phyloP scores from a whole-genome alignment of 2,329 filamentous ascomycete genomes.

The Ceratocystis colombiana region DNA sequence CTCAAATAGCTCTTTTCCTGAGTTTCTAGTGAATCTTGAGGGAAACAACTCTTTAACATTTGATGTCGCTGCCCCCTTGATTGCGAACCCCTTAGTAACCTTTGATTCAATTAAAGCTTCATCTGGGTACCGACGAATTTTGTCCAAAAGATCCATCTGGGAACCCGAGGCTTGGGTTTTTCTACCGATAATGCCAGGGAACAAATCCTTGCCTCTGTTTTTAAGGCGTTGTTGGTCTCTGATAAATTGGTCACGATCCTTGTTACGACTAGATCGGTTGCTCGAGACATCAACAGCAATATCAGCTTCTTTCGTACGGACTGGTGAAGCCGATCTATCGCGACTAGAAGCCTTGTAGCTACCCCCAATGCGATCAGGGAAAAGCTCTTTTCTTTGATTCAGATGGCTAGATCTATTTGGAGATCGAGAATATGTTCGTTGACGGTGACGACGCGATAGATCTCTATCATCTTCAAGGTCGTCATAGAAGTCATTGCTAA shows the following conservation, averaged over 20 bases:
- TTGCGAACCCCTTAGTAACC: slow-evolving; percentile 17
- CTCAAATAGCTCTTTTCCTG: slow-evolving; percentile 60
- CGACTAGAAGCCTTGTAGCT: slow-evolving; percentile 30
- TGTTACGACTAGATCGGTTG: slow-evolving; percentile 31
- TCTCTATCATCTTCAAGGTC: slow-evolving; percentile 52
- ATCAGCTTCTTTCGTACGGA: slow-evolving; percentile 34
- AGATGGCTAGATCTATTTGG: background rate
- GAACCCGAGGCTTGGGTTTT: slow-evolving; percentile 27
- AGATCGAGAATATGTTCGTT: slow-evolving; percentile 30
- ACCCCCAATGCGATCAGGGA: slow-evolving; percentile 37
- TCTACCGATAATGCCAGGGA: slow-evolving; percentile 32
- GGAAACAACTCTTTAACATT: slow-evolving; percentile 26
- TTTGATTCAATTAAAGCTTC: background rate
- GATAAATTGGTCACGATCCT: slow-evolving; percentile 32
- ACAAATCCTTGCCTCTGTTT: slow-evolving; percentile 35
- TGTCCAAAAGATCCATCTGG: slow-evolving; percentile 20
- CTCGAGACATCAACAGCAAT: background rate
- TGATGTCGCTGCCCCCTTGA: slow-evolving; percentile 19
- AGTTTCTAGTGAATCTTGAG: slow-evolving; percentile 35
- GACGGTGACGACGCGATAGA: slow-evolving; percentile 32
- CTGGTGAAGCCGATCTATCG: slow-evolving; percentile 45
- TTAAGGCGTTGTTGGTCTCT: slow-evolving; percentile 31
- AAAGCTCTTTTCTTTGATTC: slow-evolving; percentile 54
- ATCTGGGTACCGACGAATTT: background rate
- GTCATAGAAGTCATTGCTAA: slow-evolving; percentile 74